Evolutionary conservation across 1,139 yeast species (phyloP).

Genomic region (Ogataea hybrid): DNA sequence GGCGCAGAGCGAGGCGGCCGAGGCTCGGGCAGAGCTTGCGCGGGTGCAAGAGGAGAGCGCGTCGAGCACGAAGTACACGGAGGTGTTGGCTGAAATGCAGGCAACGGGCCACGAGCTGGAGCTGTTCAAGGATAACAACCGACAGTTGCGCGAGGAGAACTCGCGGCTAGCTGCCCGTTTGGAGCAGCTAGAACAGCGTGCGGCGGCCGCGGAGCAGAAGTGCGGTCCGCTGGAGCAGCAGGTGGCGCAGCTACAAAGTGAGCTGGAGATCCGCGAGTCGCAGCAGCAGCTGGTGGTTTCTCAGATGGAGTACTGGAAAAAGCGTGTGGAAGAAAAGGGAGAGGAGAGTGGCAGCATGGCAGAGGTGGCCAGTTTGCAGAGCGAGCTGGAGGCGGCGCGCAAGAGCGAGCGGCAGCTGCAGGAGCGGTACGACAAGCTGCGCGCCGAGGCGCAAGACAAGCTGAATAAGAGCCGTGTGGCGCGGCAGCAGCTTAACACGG

Average conservation of each 20-base stretch:
- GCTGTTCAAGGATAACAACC: constrained; percentile 71
- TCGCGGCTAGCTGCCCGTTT: constrained; percentile 33
- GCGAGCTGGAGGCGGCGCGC: constrained; percentile 30
- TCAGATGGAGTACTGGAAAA: constrained; percentile 53
- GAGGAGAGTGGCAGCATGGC: constrained; percentile 33
- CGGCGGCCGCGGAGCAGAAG: constrained; percentile 33
- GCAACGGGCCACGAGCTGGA: constrained; percentile 68
- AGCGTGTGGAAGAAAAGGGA: constrained; percentile 47
- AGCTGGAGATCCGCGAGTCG: constrained; percentile 40
- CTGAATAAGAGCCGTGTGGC: constrained; percentile 27
- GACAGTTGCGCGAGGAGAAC: constrained; percentile 59
- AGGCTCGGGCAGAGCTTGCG: constrained; percentile 43
- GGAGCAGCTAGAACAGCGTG: constrained; percentile 34
- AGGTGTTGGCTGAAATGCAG: constrained; percentile 52
- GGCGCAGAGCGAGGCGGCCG: constrained; percentile 43
- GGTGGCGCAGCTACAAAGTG: constrained; percentile 36
- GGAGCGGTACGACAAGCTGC: constrained; percentile 26
- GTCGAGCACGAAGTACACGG: constrained; percentile 40
- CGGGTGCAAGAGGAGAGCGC: constrained; percentile 37
- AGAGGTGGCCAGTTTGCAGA: constrained; percentile 31
- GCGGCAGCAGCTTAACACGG: constrained; percentile 24
- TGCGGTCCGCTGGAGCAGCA: constrained; percentile 36
- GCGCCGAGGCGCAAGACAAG: constrained; percentile 29
- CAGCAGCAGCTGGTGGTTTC: constrained; percentile 38
- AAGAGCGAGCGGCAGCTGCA: constrained; percentile 16